Base-by-base conservation (phyloP, 139 green algal species). In the Ostreobium quekettii region DNA sequence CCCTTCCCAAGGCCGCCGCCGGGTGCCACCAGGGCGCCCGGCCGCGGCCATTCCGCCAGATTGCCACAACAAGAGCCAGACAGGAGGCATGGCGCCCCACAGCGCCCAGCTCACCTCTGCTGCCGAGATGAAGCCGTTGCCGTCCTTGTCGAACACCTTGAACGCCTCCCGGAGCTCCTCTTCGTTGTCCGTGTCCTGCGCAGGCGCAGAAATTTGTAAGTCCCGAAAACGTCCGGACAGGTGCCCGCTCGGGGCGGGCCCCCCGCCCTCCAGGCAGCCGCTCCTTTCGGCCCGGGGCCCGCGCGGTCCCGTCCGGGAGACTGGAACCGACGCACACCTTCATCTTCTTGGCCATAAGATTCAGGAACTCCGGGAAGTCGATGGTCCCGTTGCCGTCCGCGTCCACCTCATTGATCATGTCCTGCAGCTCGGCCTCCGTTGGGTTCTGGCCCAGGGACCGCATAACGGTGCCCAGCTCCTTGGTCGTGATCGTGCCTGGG, bases 381-480 rank as follows among this genome's bases (percentile, higher is more conserved):
- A 99, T 99, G 32, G 93, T 99, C 26, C 95, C 95, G 74, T 97
- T 98, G 53, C 92, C 92, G 73, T 99, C 95, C 26, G 89, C 88
- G 74, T 99, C 95, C 26, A 99, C 95, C 81, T 99, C 95, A 72
- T 93, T 96, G 74, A 99, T 97, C 95, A 99, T 99, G 67, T 99
- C 95, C 80, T 97, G 90, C 71, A 99, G 84, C 85, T 99, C 95
- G 4, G 93, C 95, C 80, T 99, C 95, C 3, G 95, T 99, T 19
- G 95, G 95, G 76, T 98, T 99, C 80, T 99, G 95, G 4, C 95
- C 95, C 73, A 99, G 77, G 0, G 91, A 97, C 32, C 95, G 85
- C 95, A 99, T 99, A 26, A 99, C 95, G 22, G 93, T 98, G 53
- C 95, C 95, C 38, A 99, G 86, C 79, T 99, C 95, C 77, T 98